Evolutionary conservation across 2,329 filamentous ascomycete genomes (phyloP).

Genomic region (Emmonsiellopsis sp.): DNA sequence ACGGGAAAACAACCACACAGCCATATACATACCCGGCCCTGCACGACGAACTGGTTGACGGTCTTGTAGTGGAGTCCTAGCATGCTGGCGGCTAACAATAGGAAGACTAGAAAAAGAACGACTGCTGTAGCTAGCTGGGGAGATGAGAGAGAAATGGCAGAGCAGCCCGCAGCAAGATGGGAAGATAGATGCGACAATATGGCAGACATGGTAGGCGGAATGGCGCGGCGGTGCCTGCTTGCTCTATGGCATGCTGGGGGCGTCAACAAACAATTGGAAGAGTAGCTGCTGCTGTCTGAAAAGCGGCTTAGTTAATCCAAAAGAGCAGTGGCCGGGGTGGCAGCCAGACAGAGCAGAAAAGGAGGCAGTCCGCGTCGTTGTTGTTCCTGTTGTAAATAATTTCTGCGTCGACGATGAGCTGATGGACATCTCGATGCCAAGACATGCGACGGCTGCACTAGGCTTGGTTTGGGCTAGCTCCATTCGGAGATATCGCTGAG

Average conservation of each 20-base stretch:
- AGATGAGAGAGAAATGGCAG: slow-evolving; percentile 4
- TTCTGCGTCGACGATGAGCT: too few relatives aligned
- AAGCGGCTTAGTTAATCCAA: too few relatives aligned
- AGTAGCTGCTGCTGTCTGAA: too few relatives aligned
- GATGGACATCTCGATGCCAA: background rate
- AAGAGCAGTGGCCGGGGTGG: too few relatives aligned
- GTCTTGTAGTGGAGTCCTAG: slow-evolving; percentile 23
- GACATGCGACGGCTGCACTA: background rate
- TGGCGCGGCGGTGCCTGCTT: background rate
- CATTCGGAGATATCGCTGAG: background rate
- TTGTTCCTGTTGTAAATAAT: too few relatives aligned
- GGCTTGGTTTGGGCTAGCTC: background rate
- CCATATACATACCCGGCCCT: slow-evolving; percentile 59
- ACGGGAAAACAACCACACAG: slow-evolving; percentile 6
- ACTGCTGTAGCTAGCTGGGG: slow-evolving; percentile 11
- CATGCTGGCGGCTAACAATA: slow-evolving; percentile 30
- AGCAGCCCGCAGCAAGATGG: background rate
- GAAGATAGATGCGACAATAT: background rate
- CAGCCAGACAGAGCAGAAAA: too few relatives aligned
- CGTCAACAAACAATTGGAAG: too few relatives aligned
- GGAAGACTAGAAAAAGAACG: slow-evolving; percentile 18
- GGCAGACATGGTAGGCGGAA: background rate
- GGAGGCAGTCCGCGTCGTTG: too few relatives aligned
- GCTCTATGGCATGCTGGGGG: background rate
- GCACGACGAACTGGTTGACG: slow-evolving; percentile 72